A percentile compares a stretch with the other conserved stretches of the same genome.
Conservation (phyloP, 106 monocot genomes). For the Iris macrosiphon region DNA sequence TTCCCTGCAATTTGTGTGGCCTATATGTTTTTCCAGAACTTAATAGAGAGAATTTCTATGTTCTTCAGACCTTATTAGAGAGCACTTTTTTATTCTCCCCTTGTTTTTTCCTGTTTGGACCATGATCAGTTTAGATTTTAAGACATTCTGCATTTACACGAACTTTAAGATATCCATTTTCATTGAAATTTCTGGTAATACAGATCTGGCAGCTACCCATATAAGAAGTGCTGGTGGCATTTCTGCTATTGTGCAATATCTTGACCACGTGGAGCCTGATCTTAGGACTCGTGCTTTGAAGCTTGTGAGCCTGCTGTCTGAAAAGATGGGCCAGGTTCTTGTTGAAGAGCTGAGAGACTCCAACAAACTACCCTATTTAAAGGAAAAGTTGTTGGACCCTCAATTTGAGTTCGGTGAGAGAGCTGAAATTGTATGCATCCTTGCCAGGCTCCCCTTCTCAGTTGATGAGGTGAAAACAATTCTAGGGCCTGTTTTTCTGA, state of each 20-base stretch:
- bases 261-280: constrained; percentile 20
- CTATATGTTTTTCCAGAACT: too few relatives aligned
- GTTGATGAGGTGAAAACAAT: constrained; percentile 26
- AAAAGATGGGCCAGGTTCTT: constrained; percentile 26
- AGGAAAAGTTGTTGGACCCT: constrained; percentile 27
- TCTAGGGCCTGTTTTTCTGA: constrained; percentile 28
- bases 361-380: constrained; percentile 15
- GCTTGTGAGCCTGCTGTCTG: constrained; percentile 25
- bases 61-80: too few relatives aligned
- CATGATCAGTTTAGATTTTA: too few relatives aligned
- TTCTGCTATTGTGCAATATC: constrained; percentile 14
- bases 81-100: too few relatives aligned
- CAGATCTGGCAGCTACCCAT: constrained; percentile 30
- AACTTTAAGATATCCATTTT: too few relatives aligned
- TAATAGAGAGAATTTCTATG: too few relatives aligned
- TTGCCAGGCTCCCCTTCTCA: constrained; percentile 30
- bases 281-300: constrained; percentile 20
- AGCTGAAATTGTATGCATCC: constrained; percentile 26
- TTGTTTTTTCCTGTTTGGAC: too few relatives aligned
- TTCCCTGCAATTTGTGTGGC: too few relatives aligned
- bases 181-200: background rate
- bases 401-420: constrained; percentile 17
- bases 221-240: constrained; percentile 29
- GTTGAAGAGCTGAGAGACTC: constrained; percentile 26
- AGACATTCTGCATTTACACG: too few relatives aligned